These are phyloP conservation scores for Gnomoniopsis smithogilvyi DNA, from an alignment of 2,329 filamentous ascomycete genomes.

Conservation along the genomic window DNA sequence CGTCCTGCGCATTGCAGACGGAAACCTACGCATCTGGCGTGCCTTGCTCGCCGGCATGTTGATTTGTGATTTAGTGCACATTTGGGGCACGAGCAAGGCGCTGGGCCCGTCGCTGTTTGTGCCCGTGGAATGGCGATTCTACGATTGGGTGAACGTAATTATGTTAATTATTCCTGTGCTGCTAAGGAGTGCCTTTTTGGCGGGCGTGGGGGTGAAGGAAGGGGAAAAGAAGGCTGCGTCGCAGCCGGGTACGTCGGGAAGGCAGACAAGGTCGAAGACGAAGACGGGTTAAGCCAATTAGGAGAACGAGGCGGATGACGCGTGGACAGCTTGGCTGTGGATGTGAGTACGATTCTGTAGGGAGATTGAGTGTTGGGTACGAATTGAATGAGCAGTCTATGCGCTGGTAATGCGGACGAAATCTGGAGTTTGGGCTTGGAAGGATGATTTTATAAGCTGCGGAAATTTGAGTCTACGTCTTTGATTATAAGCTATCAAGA, in stretches of 20 bases:
- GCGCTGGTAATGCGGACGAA: background rate
- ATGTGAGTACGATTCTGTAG: background rate
- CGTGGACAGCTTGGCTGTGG: background rate
- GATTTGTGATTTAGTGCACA: conserved; percentile 27
- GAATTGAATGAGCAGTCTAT: no score
- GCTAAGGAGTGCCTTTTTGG: conserved; percentile 33
- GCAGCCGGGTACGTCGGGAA: background rate
- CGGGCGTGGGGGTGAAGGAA: conserved; percentile 28
- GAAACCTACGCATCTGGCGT: conserved; percentile 27
- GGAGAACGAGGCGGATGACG: background rate
- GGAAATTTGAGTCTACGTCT: background rate
- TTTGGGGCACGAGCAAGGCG: conserved; percentile 29
- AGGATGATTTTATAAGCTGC: background rate
- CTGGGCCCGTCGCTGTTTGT: conserved; percentile 27
- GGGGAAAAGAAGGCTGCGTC: background rate
- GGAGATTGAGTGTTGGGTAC: no score
- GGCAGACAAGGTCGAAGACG: conserved; percentile 4
- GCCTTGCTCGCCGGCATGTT: conserved; percentile 23
- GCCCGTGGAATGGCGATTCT: conserved; percentile 28
- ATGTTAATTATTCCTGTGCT: conserved; percentile 29
- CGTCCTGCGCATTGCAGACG: conserved; percentile 24
- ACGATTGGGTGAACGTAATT: conserved; percentile 35
- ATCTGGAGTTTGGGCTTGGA: background rate
- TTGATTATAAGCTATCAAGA: background rate
- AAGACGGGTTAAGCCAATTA: conserved; percentile 4